Evolutionary conservation across 2,329 filamentous ascomycete species (phyloP), one percentile per base, ranked within the genome.

Genomic region (Chalara sp.): DNA sequence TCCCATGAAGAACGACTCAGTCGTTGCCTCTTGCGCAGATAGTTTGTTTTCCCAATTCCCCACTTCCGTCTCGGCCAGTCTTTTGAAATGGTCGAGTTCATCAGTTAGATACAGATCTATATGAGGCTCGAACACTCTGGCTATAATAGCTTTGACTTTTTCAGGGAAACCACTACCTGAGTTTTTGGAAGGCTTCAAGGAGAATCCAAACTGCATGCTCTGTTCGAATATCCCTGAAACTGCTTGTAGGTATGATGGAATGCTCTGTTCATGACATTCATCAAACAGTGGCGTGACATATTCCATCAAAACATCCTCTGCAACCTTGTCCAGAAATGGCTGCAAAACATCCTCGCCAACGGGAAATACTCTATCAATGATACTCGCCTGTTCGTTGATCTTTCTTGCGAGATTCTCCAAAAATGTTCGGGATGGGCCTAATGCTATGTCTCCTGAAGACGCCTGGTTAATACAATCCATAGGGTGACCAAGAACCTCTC

Each of bases 1-100:
- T 29, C 86, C 87, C 92, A 97, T 96, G 71, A 90, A 93, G 65
- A 95, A 95, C 0, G 88, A 93, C 69, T 99, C 93, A 0, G 88
- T 84, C 2, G 86, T 87, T 12, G 89, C 90, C 58, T 96, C 91
- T 69, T 96, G 88, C 61, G 95, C 92, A 0, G 84, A 88, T 32
- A 96, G 76, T 64, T 95, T 89, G 70, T 89, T 89, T 68, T 96
- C 92, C 93, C 93, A 99, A 11, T 82, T 78, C 6, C 73, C 78
- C 5, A 99, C 92, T 62, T 92, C 83, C 1, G 77, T 73, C 54
- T 92, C 86, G 11, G 88, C 89, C 55, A 84, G 80, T 49, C 79
- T 78, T 32, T 84, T 86, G 67, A 97, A 97, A 63, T 83, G 84
- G 46, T 92, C 88, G 32, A 96, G 74, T 70, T 99, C 93, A 65